phyloP scores from a whole-genome alignment of 306 rosid species.

The Cucurbita maxima region DNA sequence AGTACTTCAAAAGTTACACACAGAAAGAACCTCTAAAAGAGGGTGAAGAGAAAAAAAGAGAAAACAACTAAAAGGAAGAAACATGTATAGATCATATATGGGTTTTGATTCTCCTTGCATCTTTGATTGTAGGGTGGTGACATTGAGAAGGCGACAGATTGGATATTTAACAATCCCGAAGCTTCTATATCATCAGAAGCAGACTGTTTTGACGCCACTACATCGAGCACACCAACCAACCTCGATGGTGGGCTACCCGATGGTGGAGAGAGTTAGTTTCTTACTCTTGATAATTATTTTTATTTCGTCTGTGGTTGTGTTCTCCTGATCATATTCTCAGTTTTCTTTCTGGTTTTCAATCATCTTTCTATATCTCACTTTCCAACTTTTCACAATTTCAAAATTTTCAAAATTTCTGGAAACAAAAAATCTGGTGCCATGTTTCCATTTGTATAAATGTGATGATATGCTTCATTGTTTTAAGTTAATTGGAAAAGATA shows the following conservation, averaged over 20 bases:
- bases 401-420: background rate
- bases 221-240: constrained; percentile 31
- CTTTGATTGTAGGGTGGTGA: constrained; percentile 48
- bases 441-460: background rate
- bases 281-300: background rate
- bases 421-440: background rate
- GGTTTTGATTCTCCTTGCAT: background rate
- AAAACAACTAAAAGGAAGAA: background rate
- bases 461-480: no score
- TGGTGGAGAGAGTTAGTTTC: constrained; percentile 90
- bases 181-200: constrained; percentile 39
- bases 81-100: background rate
- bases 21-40: background rate
- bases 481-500: no score
- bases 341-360: background rate
- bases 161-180: constrained; percentile 85
- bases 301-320: background rate
- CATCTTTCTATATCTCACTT: background rate
- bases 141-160: constrained; percentile 95
- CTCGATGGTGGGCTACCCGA: constrained; percentile 45
- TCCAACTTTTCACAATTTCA: background rate
- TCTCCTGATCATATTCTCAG: background rate
- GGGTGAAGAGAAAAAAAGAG: background rate
- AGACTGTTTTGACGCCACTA: constrained; percentile 39
- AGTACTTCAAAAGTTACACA: background rate